Evolutionary conservation across 2,329 filamentous ascomycete species (phyloP).

Genomic region (Trichophyton simii): DNA sequence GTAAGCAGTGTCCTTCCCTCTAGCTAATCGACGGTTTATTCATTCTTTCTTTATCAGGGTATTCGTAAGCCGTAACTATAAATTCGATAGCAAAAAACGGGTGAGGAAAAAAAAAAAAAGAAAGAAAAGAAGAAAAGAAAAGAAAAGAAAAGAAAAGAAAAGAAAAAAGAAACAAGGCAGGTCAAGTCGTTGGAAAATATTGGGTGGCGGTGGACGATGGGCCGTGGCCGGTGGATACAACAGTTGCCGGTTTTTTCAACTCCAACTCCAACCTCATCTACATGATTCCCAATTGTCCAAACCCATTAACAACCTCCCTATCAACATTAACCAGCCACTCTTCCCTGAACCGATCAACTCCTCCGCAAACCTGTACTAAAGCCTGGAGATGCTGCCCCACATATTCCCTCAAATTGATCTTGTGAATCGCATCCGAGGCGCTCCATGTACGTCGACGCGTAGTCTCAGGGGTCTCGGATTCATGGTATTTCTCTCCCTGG

Average conservation of each 20-base stretch:
- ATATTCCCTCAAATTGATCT: constrained; percentile 34
- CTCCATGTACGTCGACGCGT: constrained; percentile 30
- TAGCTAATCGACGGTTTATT: background rate
- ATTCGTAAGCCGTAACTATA: background rate
- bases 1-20: background rate
- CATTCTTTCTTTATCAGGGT: background rate
- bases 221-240: background rate
- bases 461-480: constrained; percentile 31
- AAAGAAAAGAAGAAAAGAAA: background rate
- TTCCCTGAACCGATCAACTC: constrained; percentile 30
- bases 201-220: background rate
- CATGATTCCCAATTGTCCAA: constrained; percentile 13
- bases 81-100: background rate
- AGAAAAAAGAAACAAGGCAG: background rate
- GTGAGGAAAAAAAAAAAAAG: background rate
- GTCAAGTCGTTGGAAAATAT: background rate
- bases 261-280: background rate
- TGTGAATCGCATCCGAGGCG: constrained; percentile 31
- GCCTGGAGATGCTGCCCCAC: constrained; percentile 30
- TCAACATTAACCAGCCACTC: constrained; percentile 35
- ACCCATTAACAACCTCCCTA: constrained; percentile 27
- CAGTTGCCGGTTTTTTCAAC: background rate
- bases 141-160: background rate
- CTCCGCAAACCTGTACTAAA: constrained; percentile 30
- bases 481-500: constrained; percentile 21